Evolutionary conservation across 495 filamentous ascomycete genomes (phyloP).

Genomic region (Penicillium lagena): DNA sequence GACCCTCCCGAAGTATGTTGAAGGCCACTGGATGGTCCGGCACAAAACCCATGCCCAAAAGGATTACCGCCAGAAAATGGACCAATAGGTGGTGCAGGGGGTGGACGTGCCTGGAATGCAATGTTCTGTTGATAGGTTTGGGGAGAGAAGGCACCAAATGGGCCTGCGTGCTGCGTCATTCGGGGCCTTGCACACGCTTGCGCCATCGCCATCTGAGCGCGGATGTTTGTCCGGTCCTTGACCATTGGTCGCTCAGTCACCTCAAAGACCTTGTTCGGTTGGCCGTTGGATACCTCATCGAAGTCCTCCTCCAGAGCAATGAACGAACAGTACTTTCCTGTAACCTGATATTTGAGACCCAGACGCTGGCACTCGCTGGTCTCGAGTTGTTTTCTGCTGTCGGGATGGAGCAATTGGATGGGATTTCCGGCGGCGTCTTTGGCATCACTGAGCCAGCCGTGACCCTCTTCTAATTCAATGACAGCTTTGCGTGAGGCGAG

Average conservation of each 20-base stretch:
- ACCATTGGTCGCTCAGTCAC: neutral
- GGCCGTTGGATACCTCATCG: neutral
- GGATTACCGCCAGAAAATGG: too few species aligned
- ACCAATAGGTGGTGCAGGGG: too few species aligned
- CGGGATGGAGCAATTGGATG: conserved; percentile 41
- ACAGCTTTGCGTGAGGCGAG: conserved; percentile 63
- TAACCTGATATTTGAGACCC: conserved; percentile 57
- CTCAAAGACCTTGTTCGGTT: neutral
- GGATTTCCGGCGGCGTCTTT: conserved; percentile 34
- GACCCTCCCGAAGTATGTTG: too few species aligned
- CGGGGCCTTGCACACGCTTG: too few species aligned
- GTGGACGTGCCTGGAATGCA: too few species aligned
- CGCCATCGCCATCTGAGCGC: too few species aligned
- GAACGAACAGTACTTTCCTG: conserved; percentile 64
- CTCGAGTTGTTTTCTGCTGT: conserved; percentile 47
- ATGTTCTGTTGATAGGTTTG: too few species aligned
- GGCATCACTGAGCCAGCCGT: conserved; percentile 56
- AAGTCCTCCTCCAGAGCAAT: conserved; percentile 52
- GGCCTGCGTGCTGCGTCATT: too few species aligned
- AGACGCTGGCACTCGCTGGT: conserved; percentile 57
- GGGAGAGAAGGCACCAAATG: too few species aligned
- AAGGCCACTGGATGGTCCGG: too few species aligned
- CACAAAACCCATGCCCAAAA: too few species aligned
- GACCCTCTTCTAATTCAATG: conserved; percentile 60
- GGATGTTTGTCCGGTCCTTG: too few species aligned